Percentiles rank a stretch among this genome's conserved stretches.
These are phyloP conservation scores for Trichoderma brevicompactum DNA, from an alignment of 2,329 filamentous ascomycete genomes.

Conservation along the genomic window DNA sequence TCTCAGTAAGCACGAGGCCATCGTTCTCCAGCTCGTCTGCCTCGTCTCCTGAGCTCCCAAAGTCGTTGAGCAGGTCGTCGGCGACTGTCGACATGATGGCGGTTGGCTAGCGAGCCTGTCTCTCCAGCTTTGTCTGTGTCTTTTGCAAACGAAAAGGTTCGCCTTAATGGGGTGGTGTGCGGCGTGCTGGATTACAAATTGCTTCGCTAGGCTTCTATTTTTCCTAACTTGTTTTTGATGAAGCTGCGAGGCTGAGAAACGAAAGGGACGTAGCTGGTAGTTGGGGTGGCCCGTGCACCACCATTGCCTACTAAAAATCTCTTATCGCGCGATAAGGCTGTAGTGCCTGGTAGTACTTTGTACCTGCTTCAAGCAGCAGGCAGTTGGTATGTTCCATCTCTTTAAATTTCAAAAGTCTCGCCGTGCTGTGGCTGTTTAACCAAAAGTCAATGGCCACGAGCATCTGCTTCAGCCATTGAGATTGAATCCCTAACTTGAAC, in stretches of 20 bases:
- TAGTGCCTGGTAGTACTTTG: neutral
- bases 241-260: conserved; percentile 36
- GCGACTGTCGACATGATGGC: conserved; percentile 81
- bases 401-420: conserved; percentile 36
- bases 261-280: conserved; percentile 30
- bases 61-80: conserved; percentile 86
- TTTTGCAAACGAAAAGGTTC: neutral
- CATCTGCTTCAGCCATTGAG: neutral
- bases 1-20: conserved; percentile 49
- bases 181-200: neutral
- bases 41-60: conserved; percentile 69
- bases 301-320: neutral
- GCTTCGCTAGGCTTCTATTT: conserved; percentile 31
- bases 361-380: neutral
- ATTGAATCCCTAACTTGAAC: neutral
- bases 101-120: conserved; percentile 21
- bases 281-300: conserved; percentile 30
- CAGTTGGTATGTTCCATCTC: conserved; percentile 3
- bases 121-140: neutral
- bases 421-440: neutral
- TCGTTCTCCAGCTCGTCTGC: conserved; percentile 64
- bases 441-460: neutral
- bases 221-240: neutral
- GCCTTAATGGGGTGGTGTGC: neutral
- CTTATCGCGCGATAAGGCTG: conserved; percentile 28